These are phyloP conservation scores for Crucibulum laeve DNA, from an alignment of 768 basidiomycete genomes.

Conservation along the genomic window DNA sequence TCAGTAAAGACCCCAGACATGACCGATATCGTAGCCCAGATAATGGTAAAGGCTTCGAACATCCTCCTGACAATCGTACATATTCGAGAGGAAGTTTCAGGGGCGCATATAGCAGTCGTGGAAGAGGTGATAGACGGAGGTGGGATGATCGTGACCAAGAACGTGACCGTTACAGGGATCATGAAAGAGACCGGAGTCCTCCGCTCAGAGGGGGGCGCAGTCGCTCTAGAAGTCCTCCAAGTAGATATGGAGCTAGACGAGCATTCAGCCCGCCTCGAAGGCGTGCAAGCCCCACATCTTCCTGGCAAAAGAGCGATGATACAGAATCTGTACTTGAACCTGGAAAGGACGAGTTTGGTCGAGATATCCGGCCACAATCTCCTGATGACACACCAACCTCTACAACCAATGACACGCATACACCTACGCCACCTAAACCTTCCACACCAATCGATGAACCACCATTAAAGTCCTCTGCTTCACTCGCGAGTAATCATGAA, in stretches of 20 bases:
- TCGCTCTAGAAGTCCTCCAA: conserved; percentile 72
- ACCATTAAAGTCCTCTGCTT: conserved; percentile 38
- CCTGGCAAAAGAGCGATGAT: conserved; percentile 20
- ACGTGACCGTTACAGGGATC: conserved; percentile 19
- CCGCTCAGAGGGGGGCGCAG: conserved; percentile 46
- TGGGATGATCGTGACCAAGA: conserved; percentile 63
- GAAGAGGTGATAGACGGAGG: conserved; percentile 45
- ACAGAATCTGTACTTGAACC: conserved; percentile 18
- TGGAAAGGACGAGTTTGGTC: conserved; percentile 85
- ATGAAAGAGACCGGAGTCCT: conserved; percentile 31
- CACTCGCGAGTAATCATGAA: conserved; percentile 42
- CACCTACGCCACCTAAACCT: conserved; percentile 12
- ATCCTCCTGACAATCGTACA: conserved; percentile 46
- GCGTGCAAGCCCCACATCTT: conserved; percentile 26
- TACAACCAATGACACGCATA: conserved; percentile 16
- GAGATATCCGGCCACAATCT: conserved; percentile 66
- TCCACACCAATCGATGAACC: conserved; percentile 24
- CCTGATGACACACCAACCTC: conserved; percentile 25
- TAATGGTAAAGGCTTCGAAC: conserved; percentile 43
- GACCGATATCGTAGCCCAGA: conserved; percentile 48
- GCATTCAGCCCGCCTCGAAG: conserved; percentile 50
- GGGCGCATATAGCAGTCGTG: conserved; percentile 57
- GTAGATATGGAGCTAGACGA: conserved; percentile 48
- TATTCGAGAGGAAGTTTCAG: conserved; percentile 49
- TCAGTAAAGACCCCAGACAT: conserved; percentile 36